phyloP scores from a whole-genome alignment of 2,329 filamentous ascomycete genomes.

The Parastagonospora avenae region DNA sequence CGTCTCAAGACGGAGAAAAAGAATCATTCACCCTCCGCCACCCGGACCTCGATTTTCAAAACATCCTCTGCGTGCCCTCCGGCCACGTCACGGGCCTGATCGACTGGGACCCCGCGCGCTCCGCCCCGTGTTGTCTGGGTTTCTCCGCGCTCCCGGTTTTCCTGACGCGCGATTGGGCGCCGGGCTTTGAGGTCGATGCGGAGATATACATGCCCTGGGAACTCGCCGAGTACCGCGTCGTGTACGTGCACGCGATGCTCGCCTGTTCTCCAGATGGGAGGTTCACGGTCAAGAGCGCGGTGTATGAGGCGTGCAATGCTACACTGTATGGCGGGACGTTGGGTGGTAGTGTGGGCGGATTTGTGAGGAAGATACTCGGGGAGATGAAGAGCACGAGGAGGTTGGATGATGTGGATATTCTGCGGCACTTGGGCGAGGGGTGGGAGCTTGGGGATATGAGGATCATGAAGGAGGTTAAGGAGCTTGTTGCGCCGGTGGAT shows the following conservation, averaged over 20 bases:
- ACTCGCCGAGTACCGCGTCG: constrained; percentile 8
- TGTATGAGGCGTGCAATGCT: constrained; percentile 4
- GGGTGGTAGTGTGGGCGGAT: background rate
- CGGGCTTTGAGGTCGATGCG: background rate
- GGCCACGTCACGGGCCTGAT: constrained; percentile 24
- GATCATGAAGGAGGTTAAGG: too few relatives aligned
- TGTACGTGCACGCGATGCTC: constrained; percentile 11
- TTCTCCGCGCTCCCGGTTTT: constrained; percentile 11
- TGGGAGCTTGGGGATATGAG: too few relatives aligned
- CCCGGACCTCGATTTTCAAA: constrained; percentile 27
- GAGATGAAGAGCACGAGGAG: too few relatives aligned
- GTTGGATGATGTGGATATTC: too few relatives aligned
- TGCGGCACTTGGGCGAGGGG: too few relatives aligned
- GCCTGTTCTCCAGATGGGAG: constrained; percentile 8
- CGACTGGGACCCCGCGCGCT: constrained; percentile 15
- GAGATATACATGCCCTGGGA: background rate
- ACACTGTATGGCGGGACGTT: constrained; percentile 1
- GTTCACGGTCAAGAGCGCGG: constrained; percentile 7
- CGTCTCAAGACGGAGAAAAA: background rate
- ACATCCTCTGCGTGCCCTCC: constrained; percentile 21
- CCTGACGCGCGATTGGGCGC: constrained; percentile 12
- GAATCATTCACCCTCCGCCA: constrained; percentile 26
- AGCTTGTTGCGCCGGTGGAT: too few relatives aligned
- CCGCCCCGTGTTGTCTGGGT: constrained; percentile 15
- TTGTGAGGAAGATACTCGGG: too few relatives aligned